Conservation (phyloP, 768 basidiomycete species). For the Suillus subluteus region DNA sequence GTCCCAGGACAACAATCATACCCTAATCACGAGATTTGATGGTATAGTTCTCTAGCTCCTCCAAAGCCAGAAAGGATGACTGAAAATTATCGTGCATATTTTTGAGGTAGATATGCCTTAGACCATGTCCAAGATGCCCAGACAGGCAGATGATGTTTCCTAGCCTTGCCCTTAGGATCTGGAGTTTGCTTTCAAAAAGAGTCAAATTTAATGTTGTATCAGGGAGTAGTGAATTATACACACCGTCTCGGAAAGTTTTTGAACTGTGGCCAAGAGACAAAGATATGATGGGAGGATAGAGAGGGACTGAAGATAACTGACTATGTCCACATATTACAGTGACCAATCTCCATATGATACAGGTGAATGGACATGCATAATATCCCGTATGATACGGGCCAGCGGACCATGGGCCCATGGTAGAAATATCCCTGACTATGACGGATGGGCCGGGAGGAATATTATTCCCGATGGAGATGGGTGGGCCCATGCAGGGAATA, state of each 20-base stretch:
- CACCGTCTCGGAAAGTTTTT: neutral
- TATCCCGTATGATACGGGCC: too few relatives aligned
- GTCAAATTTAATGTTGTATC: neutral
- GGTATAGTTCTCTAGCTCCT: neutral
- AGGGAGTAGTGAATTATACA: neutral
- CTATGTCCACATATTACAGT: too few relatives aligned
- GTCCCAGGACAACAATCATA: neutral
- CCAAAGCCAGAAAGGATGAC: neutral
- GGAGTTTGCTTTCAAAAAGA: neutral
- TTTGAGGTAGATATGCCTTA: neutral
- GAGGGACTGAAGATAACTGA: neutral
- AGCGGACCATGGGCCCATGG: too few relatives aligned
- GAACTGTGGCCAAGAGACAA: neutral
- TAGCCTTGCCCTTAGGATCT: too few relatives aligned
- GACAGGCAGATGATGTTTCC: neutral
- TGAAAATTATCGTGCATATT: neutral
- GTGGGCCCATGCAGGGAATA: too few relatives aligned
- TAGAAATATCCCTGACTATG: too few relatives aligned
- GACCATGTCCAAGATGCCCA: neutral
- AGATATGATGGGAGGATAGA: neutral
- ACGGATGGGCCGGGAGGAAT: too few relatives aligned
- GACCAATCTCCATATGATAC: too few relatives aligned
- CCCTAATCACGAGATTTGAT: neutral
- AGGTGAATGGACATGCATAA: too few relatives aligned
- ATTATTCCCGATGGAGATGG: too few relatives aligned